Evolutionary conservation across 257 asterid species (phyloP).

Genomic region (Scutellaria minor): DNA sequence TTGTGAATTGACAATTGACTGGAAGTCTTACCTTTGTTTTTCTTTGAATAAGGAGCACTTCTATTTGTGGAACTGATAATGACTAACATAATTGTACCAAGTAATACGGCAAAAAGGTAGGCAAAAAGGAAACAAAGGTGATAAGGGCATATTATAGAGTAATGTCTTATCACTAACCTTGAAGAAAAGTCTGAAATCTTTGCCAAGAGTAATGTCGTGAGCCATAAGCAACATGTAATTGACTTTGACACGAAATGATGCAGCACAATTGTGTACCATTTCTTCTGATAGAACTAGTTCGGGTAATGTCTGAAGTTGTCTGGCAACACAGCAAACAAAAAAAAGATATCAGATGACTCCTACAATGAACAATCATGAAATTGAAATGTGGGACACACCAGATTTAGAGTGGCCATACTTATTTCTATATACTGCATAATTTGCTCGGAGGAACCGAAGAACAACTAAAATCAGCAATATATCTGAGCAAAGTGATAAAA

Average conservation of each 20-base stretch:
- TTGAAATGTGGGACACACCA: constrained; percentile 16
- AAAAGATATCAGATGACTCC: constrained; percentile 35
- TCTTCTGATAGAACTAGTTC: constrained; percentile 93
- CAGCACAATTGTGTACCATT: constrained; percentile 91
- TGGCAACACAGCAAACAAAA: constrained; percentile 45
- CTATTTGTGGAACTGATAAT: constrained; percentile 19
- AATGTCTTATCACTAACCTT: constrained; percentile 64
- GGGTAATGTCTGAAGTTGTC: constrained; percentile 73
- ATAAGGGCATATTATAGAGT: not conserved
- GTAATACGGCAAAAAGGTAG: constrained; percentile 1
- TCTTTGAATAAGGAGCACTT: not conserved
- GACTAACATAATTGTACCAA: constrained; percentile 32
- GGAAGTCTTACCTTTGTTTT: constrained; percentile 18
- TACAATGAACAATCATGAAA: constrained; percentile 1
- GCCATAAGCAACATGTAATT: constrained; percentile 96
- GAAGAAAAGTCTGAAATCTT: constrained; percentile 90
- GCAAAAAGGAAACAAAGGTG: not conserved
- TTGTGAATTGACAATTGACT: constrained; percentile 22
- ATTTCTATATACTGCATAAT: constrained; percentile 66
- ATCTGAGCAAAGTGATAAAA: constrained; percentile 76
- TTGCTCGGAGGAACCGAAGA: constrained; percentile 74
- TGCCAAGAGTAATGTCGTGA: constrained; percentile 94
- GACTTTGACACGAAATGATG: constrained; percentile 89
- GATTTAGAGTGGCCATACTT: constrained; percentile 51
- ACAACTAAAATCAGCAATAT: constrained; percentile 76